Evolutionary conservation across 192 early-diverging fungal genomes (phyloP).

Genomic region (Podila minutissima): DNA sequence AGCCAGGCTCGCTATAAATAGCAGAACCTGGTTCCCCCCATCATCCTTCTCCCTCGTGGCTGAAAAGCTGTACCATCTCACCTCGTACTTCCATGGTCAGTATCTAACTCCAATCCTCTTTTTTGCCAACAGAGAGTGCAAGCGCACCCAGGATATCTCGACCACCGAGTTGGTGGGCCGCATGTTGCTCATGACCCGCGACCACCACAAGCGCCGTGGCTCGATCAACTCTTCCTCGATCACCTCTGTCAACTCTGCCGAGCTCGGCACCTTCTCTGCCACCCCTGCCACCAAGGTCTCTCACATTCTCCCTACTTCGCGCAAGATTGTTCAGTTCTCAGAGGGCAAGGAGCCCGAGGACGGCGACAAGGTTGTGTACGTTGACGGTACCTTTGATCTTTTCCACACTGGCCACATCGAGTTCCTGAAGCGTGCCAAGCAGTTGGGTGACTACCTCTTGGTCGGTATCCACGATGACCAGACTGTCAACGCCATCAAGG

Average conservation of each 20-base stretch:
- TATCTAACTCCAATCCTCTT: not conserved
- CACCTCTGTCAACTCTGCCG: constrained; percentile 64
- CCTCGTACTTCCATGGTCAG: not conserved
- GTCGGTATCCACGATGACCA: constrained; percentile 95
- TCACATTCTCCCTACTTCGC: constrained; percentile 89
- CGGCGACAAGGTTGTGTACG: constrained; percentile 88
- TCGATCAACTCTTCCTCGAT: constrained; percentile 57
- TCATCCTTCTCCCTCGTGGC: not conserved
- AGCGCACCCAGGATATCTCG: constrained; percentile 95
- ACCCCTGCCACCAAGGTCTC: constrained; percentile 72
- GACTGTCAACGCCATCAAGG: constrained; percentile 88
- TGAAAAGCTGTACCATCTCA: not conserved
- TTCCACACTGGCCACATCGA: constrained; percentile 97
- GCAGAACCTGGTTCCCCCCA: not conserved
- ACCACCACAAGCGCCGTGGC: constrained; percentile 81
- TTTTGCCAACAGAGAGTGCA: constrained; percentile 75
- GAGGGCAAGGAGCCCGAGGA: constrained; percentile 79
- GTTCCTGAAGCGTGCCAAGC: constrained; percentile 88
- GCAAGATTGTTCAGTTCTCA: constrained; percentile 91
- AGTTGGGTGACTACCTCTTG: constrained; percentile 88
- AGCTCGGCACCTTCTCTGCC: constrained; percentile 67
- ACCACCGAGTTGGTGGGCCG: constrained; percentile 97
- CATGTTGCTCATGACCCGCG: constrained; percentile 92
- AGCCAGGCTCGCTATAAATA: not conserved
- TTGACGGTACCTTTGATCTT: constrained; percentile 96